Evolutionary conservation across 2,329 filamentous ascomycete species (phyloP).

Genomic region (Fusarium staphyleae): DNA sequence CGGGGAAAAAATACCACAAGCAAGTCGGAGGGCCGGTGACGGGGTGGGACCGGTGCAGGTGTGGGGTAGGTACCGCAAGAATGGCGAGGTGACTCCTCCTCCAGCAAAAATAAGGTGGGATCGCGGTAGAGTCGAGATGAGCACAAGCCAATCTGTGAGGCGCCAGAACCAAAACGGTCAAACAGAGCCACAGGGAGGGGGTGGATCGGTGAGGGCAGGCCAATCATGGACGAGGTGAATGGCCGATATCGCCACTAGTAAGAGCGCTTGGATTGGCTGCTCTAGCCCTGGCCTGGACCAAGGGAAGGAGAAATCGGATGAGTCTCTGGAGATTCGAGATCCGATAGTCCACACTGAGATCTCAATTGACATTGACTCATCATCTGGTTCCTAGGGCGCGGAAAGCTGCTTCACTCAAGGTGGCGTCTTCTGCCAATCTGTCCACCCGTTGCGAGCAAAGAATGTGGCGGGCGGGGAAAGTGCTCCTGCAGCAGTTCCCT

Average conservation of each 20-base stretch:
- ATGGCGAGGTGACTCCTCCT: conserved; percentile 24
- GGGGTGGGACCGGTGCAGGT: conserved; percentile 30
- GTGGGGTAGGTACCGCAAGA: conserved; percentile 29
- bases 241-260: conserved; percentile 40
- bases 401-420: background rate
- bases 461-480: conserved; percentile 14
- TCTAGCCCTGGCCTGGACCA: conserved; percentile 12
- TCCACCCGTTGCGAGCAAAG: background rate
- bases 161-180: conserved; percentile 14
- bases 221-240: conserved; percentile 25
- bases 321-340: conserved; percentile 1
- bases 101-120: conserved; percentile 13
- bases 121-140: conserved; percentile 3
- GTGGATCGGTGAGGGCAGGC: conserved; percentile 5
- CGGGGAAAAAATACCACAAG: conserved; percentile 33
- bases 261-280: conserved; percentile 30
- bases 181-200: conserved; percentile 13
- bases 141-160: conserved; percentile 26
- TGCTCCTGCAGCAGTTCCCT: conserved; percentile 16
- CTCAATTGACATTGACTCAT: conserved; percentile 12
- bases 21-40: conserved; percentile 32
- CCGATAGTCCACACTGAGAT: background rate
- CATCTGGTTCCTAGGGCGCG: background rate
- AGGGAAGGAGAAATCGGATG: conserved; percentile 17
- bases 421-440: background rate